Conservation (phyloP, 176 grass and related monocot genomes). For the Triticum turgidum region DNA sequence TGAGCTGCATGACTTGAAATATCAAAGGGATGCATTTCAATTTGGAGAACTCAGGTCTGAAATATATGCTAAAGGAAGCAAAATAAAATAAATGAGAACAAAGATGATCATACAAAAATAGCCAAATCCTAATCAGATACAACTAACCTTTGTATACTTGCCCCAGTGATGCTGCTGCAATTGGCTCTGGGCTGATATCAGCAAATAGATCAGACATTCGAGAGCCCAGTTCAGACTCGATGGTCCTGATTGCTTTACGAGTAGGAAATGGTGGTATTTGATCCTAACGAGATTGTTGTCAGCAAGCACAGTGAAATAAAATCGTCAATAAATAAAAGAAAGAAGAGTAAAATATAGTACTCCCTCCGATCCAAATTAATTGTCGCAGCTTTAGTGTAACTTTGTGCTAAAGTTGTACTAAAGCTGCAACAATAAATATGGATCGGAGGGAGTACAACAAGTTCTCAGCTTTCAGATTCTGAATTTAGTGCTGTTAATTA, state of each 20-base stretch:
- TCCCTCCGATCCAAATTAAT: background rate
- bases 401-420: too few species aligned
- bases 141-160: slow-evolving; percentile 97
- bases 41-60: slow-evolving; percentile 44
- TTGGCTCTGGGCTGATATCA: slow-evolving; percentile 76
- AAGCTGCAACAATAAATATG: too few species aligned
- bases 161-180: slow-evolving; percentile 93
- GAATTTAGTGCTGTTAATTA: background rate
- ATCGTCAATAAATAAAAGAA: background rate
- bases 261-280: slow-evolving; percentile 99
- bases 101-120: slow-evolving; percentile 10
- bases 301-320: slow-evolving; percentile 21
- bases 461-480: background rate
- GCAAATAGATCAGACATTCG: slow-evolving; percentile 78
- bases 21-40: slow-evolving; percentile 94
- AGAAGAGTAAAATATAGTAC: background rate
- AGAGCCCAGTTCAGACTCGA: slow-evolving; percentile 77
- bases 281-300: slow-evolving; percentile 58
- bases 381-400: too few species aligned
- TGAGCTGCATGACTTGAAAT: slow-evolving; percentile 98
- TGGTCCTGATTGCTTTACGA: slow-evolving; percentile 67
- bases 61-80: slow-evolving; percentile 35
- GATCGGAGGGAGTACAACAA: background rate
- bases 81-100: slow-evolving; percentile 32
- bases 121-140: slow-evolving; percentile 14